A percentile compares a stretch with the other conserved stretches of the same genome.
Evolutionary conservation across 805 yeast species (phyloP).

Genomic region (Saccharomycopsis fodiens): DNA sequence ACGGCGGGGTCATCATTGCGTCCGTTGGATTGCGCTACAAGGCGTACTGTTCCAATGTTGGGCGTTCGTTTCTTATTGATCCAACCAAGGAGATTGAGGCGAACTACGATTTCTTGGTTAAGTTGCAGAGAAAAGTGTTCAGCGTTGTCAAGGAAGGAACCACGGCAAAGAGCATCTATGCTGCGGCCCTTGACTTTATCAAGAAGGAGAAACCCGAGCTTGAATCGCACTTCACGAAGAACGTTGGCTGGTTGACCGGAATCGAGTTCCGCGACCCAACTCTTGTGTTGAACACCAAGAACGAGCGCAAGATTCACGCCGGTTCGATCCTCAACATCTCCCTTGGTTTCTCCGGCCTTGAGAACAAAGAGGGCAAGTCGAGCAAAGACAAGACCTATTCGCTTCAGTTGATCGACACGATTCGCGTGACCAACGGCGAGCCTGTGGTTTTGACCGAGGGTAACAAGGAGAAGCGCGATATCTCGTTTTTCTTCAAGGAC

Average conservation of each 20-base stretch:
- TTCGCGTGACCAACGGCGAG: conserved; percentile 46
- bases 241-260: conserved; percentile 84
- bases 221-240: conserved; percentile 57
- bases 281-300: conserved; percentile 64
- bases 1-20: conserved; percentile 73
- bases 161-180: conserved; percentile 59
- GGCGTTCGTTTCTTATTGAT: conserved; percentile 82
- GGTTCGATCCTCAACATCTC: conserved; percentile 72
- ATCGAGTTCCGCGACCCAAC: conserved; percentile 80
- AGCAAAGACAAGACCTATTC: conserved; percentile 55
- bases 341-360: conserved; percentile 66
- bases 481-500: conserved; percentile 78
- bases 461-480: conserved; percentile 61
- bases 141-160: conserved; percentile 59
- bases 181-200: conserved; percentile 52
- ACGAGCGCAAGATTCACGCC: conserved; percentile 55
- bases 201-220: conserved; percentile 59
- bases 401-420: conserved; percentile 72
- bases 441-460: conserved; percentile 67
- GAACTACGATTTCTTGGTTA: conserved; percentile 69
- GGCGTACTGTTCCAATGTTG: conserved; percentile 81
- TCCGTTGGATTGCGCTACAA: conserved; percentile 83
- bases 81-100: conserved; percentile 74
- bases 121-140: conserved; percentile 61
- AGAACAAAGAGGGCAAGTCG: conserved; percentile 37